These are phyloP conservation scores for Yarrowia porcina DNA, from an alignment of 805 yeast genomes.

Conservation along the genomic window DNA sequence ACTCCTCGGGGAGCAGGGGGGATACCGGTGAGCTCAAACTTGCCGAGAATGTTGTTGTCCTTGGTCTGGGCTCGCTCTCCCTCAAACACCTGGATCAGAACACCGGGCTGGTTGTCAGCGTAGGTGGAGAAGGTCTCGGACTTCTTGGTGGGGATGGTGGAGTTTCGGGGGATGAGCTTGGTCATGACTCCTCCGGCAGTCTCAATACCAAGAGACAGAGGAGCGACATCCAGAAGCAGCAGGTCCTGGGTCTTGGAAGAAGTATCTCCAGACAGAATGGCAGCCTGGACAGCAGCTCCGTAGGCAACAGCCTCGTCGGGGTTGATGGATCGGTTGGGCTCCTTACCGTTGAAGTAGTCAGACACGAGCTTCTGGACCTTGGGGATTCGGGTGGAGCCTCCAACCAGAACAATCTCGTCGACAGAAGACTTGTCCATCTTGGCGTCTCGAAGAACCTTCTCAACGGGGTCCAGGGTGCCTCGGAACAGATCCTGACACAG, in stretches of 20 bases:
- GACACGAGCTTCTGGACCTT: constrained; percentile 92
- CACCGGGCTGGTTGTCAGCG: constrained; percentile 99
- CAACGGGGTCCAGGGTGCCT: constrained; percentile 91
- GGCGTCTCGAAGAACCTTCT: constrained; percentile 87
- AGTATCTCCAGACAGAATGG: constrained; percentile 92
- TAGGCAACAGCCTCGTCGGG: constrained; percentile 99
- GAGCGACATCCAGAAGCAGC: constrained; percentile 93
- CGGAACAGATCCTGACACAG: constrained; percentile 91
- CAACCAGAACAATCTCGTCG: constrained; percentile 90
- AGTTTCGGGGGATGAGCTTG: constrained; percentile 96
- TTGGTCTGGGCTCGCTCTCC: constrained; percentile 97
- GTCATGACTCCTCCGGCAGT: constrained; percentile 99
- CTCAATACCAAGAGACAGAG: constrained; percentile 95
- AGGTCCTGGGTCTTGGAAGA: constrained; percentile 95
- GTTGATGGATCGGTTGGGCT: constrained; percentile 93
- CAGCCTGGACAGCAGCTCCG: constrained; percentile 99
- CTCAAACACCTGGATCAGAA: constrained; percentile 92
- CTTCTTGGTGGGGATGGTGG: constrained; percentile 96
- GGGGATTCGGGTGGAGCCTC: constrained; percentile 99
- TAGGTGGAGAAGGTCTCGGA: constrained; percentile 95
- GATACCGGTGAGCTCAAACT: constrained; percentile 92
- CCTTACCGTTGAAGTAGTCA: constrained; percentile 96
- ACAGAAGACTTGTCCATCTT: constrained; percentile 86
- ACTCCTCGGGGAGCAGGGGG: constrained; percentile 99
- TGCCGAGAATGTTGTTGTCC: constrained; percentile 95